phyloP scores from a whole-genome alignment of 2,329 filamentous ascomycete species.

The Arachnopeziza araneosa region DNA sequence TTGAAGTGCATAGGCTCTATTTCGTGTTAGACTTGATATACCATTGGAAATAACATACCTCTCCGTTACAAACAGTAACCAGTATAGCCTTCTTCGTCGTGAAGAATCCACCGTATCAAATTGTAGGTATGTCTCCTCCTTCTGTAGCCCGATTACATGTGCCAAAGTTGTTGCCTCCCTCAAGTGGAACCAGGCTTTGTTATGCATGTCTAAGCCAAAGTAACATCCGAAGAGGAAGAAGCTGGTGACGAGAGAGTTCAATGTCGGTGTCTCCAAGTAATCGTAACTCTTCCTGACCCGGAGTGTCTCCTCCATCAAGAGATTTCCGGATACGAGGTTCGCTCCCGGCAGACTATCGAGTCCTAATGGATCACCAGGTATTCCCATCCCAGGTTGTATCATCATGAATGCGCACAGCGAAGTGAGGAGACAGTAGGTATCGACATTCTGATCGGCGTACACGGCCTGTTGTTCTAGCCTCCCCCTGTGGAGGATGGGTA shows the following conservation, averaged over 20 bases:
- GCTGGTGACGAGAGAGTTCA: constrained; percentile 62
- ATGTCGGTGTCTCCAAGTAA: constrained; percentile 49
- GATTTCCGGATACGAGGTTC: constrained; percentile 58
- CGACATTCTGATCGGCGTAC: constrained; percentile 56
- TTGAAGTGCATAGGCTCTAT: constrained; percentile 64
- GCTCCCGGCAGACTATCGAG: constrained; percentile 49
- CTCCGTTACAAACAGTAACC: constrained; percentile 68
- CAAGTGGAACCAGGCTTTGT: constrained; percentile 73
- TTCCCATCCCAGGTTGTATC: constrained; percentile 61
- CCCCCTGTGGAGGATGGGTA: constrained; percentile 56
- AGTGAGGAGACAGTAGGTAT: constrained; percentile 59
- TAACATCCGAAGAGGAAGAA: constrained; percentile 73
- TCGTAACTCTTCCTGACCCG: constrained; percentile 60
- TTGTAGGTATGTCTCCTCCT: constrained; percentile 56
- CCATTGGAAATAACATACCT: constrained; percentile 40
- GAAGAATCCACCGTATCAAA: constrained; percentile 55
- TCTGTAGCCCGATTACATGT: constrained; percentile 54
- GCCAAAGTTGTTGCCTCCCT: constrained; percentile 70
- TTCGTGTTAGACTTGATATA: constrained; percentile 8
- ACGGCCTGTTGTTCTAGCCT: constrained; percentile 52
- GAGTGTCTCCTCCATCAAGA: constrained; percentile 62
- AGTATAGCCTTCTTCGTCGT: constrained; percentile 62
- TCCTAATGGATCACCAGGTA: constrained; percentile 53
- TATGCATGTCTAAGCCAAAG: constrained; percentile 66
- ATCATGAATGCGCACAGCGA: constrained; percentile 64